These are phyloP conservation scores for Exophiala oligosperma DNA, from an alignment of 2,329 filamentous ascomycete genomes.

Conservation along the genomic window DNA sequence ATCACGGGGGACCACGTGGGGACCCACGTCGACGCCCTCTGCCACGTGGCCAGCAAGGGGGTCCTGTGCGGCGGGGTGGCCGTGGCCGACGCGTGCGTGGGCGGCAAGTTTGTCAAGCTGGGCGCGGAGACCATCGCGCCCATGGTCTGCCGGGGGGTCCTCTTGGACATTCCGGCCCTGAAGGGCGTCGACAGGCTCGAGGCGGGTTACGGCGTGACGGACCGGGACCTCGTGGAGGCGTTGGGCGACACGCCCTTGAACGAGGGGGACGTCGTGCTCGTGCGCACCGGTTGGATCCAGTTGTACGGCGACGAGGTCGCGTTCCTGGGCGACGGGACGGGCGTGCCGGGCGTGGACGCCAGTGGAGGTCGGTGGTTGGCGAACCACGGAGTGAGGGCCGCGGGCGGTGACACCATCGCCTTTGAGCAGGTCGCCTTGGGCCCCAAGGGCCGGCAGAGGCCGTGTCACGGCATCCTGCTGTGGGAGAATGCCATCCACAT, in stretches of 20 bases:
- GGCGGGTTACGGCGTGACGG: conserved; percentile 9
- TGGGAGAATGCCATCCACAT: conserved; percentile 23
- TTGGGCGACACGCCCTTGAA: conserved; percentile 8
- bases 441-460: conserved; percentile 10
- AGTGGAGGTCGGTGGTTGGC: conserved; percentile 22
- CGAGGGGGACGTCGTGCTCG: conserved; percentile 7
- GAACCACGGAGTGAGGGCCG: conserved; percentile 17
- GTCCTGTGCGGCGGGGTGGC: conserved; percentile 7
- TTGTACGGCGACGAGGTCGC: conserved; percentile 1
- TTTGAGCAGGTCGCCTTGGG: conserved; percentile 22
- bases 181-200: conserved; percentile 7
- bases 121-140: conserved; percentile 5
- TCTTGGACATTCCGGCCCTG: conserved; percentile 11
- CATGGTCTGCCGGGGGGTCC: conserved; percentile 11
- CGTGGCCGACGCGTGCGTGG: background rate
- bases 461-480: conserved; percentile 18
- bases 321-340: conserved; percentile 8
- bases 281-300: conserved; percentile 12
- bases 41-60: conserved; percentile 9
- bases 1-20: conserved; percentile 14
- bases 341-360: conserved; percentile 16
- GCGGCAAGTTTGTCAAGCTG: background rate
- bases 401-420: conserved; percentile 22
- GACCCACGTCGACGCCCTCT: conserved; percentile 11
- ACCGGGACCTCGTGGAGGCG: conserved; percentile 2